Evolutionary conservation across 352 stramenopile species (phyloP).

Genomic region (Globisporangium okanoganense): DNA sequence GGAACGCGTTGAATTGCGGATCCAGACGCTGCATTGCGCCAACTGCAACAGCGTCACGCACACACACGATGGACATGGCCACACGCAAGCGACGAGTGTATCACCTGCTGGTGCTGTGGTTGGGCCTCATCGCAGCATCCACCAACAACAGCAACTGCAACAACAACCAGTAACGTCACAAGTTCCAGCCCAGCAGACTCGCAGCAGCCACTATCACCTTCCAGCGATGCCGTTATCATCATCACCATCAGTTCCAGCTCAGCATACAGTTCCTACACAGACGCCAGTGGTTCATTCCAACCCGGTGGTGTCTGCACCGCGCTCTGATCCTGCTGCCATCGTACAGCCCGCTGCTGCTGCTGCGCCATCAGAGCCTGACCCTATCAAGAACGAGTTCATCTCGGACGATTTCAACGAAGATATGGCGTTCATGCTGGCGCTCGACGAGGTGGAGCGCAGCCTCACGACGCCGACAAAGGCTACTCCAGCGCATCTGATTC

Average conservation of each 20-base stretch:
- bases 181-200: neutral
- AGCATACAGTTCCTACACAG: neutral
- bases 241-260: neutral
- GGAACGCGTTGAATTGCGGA: constrained; percentile 40
- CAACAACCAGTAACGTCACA: neutral
- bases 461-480: constrained; percentile 31
- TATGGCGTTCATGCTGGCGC: constrained; percentile 52
- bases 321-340: neutral
- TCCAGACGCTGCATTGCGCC: constrained; percentile 35
- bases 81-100: neutral
- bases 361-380: neutral
- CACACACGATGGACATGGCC: neutral
- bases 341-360: neutral
- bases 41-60: constrained; percentile 14
- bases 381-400: constrained; percentile 49
- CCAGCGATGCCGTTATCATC: neutral
- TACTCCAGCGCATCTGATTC: neutral
- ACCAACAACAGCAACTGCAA: constrained; percentile 3
- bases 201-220: neutral
- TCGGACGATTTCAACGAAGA: constrained; percentile 63
- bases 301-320: neutral
- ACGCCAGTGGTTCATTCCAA: neutral
- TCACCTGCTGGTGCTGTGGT: neutral
- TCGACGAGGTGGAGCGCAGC: constrained; percentile 62
- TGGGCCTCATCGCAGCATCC: neutral